Percentiles rank a stretch among this genome's conserved stretches.
phyloP scores from a whole-genome alignment of 2,329 filamentous ascomycete species.

The Thelonectria olida region DNA sequence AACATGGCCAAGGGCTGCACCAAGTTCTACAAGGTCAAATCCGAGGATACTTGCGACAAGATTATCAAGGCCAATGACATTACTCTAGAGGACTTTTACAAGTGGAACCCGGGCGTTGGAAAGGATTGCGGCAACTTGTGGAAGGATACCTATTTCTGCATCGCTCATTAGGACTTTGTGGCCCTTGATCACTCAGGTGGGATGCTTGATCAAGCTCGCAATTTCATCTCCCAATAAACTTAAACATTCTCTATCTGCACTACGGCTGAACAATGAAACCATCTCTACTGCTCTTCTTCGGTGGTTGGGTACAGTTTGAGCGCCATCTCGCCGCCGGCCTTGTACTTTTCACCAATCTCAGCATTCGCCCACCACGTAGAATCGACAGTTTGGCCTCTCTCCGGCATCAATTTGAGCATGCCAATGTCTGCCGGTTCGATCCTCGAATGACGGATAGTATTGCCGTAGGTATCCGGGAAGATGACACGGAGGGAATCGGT shows the following conservation, averaged over 20 bases:
- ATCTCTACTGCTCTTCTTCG: too few relatives aligned
- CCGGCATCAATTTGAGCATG: too few relatives aligned
- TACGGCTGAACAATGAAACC: too few relatives aligned
- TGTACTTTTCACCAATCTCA: neutral
- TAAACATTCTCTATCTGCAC: too few relatives aligned
- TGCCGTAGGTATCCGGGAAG: neutral
- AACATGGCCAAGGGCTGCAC: neutral
- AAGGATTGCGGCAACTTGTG: neutral
- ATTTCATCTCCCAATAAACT: too few relatives aligned
- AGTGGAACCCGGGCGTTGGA: neutral
- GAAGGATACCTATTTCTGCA: too few relatives aligned
- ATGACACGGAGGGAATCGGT: neutral
- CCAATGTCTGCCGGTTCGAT: neutral
- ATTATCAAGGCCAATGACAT: neutral
- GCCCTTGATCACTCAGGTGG: too few relatives aligned
- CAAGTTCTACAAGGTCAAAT: neutral
- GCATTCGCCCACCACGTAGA: neutral
- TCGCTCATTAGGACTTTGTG: too few relatives aligned
- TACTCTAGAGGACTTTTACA: neutral
- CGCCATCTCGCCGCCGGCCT: neutral
- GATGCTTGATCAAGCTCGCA: too few relatives aligned
- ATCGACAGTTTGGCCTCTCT: neutral
- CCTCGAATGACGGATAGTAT: neutral
- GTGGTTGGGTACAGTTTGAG: neutral
- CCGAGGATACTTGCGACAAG: neutral